phyloP scores from a whole-genome alignment of 768 basidiomycete species.

The Tulasnella sp. region DNA sequence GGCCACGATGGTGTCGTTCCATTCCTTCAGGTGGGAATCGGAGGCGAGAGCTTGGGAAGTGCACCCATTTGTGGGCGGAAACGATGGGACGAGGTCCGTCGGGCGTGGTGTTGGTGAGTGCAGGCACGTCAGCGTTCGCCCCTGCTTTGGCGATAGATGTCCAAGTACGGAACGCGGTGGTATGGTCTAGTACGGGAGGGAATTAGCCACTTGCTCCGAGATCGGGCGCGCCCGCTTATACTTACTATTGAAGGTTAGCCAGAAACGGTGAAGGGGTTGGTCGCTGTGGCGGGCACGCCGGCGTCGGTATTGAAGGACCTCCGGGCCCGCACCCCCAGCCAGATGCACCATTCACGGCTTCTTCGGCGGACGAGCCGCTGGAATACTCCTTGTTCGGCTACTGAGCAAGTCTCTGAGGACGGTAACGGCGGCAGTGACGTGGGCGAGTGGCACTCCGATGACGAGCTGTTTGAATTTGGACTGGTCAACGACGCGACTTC shows the following conservation, averaged over 20 bases:
- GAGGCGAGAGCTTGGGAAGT: no score
- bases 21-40: no score
- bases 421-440: constrained; percentile 48
- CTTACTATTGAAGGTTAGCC: constrained; percentile 89
- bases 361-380: constrained; percentile 32
- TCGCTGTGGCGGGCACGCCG: constrained; percentile 74
- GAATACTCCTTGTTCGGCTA: constrained; percentile 52
- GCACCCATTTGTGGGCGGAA: no score
- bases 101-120: constrained; percentile 56
- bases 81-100: constrained; percentile 92
- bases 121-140: constrained; percentile 54
- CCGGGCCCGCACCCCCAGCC: constrained; percentile 42
- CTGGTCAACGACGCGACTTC: no score
- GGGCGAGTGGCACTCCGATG: constrained; percentile 42
- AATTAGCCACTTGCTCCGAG: constrained; percentile 21
- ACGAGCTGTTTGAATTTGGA: no score
- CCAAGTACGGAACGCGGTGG: constrained; percentile 68
- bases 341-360: constrained; percentile 27
- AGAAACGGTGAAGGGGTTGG: constrained; percentile 79
- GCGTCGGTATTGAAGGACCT: constrained; percentile 62
- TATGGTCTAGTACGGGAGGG: constrained; percentile 59
- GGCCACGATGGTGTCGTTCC: no score
- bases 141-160: constrained; percentile 67
- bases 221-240: constrained; percentile 36
- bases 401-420: constrained; percentile 76